These are phyloP conservation scores for Pulicaria dysenterica DNA, from an alignment of 129 eudicot genomes.

Conservation along the genomic window DNA sequence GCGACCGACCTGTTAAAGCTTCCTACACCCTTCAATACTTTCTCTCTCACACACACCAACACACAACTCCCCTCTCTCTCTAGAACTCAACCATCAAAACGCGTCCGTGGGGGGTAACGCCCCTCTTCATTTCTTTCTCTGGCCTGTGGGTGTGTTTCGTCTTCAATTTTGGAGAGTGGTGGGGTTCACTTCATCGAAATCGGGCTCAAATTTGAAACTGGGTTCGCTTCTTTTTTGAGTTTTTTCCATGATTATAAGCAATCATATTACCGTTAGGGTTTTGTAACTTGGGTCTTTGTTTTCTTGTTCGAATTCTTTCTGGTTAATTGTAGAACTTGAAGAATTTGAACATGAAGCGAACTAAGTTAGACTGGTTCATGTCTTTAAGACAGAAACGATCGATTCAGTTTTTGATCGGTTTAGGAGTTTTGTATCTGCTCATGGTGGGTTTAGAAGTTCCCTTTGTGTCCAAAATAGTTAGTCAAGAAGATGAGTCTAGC, in stretches of 20 bases:
- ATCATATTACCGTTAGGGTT: constrained; percentile 27
- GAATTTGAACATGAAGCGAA: constrained; percentile 45
- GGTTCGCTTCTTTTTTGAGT: constrained; percentile 5
- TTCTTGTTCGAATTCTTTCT: constrained; percentile 11
- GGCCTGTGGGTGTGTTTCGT: constrained; percentile 26
- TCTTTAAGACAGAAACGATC: constrained; percentile 59
- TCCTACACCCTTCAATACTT: constrained; percentile 21
- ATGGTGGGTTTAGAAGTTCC: constrained; percentile 73
- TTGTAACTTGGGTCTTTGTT: constrained; percentile 24
- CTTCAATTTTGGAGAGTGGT: neutral
- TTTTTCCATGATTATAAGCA: constrained; percentile 34
- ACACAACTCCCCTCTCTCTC: constrained; percentile 26
- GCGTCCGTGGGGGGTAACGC: constrained; percentile 21
- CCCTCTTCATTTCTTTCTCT: neutral
- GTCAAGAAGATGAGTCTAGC: constrained; percentile 40
- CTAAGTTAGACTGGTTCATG: constrained; percentile 51
- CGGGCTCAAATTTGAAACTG: neutral
- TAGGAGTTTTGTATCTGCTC: constrained; percentile 62
- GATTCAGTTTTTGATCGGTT: constrained; percentile 47
- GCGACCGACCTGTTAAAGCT: constrained; percentile 49
- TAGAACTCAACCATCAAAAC: constrained; percentile 29
- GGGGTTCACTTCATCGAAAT: neutral
- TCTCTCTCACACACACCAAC: constrained; percentile 32
- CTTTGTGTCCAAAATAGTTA: constrained; percentile 55
- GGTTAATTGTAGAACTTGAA: neutral